Evolutionary conservation across 225 moss, liverwort and hornwort genomes (phyloP).

Genomic region (Pseudisothecium myosuroides): DNA sequence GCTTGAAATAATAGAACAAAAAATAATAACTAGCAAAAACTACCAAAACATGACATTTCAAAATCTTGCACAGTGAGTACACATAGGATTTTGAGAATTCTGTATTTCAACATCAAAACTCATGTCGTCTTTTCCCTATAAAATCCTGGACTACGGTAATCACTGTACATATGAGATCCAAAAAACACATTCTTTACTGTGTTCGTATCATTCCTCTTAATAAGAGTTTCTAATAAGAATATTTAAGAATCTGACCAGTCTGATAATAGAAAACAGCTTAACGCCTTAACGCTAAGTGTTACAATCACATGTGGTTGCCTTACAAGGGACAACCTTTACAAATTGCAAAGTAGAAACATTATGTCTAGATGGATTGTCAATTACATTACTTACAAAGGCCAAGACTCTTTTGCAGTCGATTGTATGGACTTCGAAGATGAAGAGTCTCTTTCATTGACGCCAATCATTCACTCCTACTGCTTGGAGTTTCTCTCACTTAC

Average conservation of each 20-base stretch:
- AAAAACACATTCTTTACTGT: background rate
- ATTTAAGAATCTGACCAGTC: background rate
- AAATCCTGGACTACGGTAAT: no score
- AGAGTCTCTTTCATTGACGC: background rate
- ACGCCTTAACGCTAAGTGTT: background rate
- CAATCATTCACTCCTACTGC: background rate
- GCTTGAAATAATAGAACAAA: background rate
- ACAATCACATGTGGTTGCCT: background rate
- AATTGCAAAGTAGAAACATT: background rate
- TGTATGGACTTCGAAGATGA: background rate
- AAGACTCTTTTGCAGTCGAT: background rate
- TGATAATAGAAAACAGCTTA: background rate
- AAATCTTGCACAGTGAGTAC: background rate
- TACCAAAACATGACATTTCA: no score
- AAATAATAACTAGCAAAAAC: background rate
- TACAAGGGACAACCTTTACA: no score
- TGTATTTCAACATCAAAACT: background rate
- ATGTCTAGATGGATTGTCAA: background rate
- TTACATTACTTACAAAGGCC: background rate
- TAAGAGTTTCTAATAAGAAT: no score
- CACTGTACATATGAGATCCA: background rate
- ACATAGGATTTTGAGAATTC: no score
- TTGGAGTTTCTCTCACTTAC: background rate
- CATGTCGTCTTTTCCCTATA: background rate
- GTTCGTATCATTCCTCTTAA: background rate